A percentile compares a stretch with the other conserved stretches of the same genome.
Evolutionary conservation across 1,284 basidiomycete species (phyloP).

Genomic region (Tilletiaria anomala): DNA sequence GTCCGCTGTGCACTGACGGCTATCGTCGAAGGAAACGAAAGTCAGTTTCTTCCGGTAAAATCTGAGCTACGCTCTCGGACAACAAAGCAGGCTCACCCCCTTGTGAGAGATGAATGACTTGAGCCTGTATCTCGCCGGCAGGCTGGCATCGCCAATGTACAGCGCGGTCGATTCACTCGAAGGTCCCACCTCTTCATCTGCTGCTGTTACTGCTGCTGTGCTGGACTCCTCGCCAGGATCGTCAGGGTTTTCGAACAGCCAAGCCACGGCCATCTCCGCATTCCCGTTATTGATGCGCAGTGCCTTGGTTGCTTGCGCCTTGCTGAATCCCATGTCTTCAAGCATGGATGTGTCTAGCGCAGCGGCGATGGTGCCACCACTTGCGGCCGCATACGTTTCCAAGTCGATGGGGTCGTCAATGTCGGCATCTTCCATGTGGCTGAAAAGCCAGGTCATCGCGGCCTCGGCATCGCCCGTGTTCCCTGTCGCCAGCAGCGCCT

Average conservation of each 20-base stretch:
- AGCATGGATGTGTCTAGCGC: constrained; percentile 47
- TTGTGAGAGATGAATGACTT: constrained; percentile 96
- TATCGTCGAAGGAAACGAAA: neutral
- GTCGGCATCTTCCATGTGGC: constrained; percentile 83
- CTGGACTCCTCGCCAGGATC: constrained; percentile 53
- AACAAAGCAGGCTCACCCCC: constrained; percentile 43
- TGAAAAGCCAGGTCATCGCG: constrained; percentile 90
- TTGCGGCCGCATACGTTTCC: constrained; percentile 10
- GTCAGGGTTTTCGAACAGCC: constrained; percentile 90
- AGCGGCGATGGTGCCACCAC: constrained; percentile 16
- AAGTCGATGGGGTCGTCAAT: constrained; percentile 65
- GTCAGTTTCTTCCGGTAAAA: neutral
- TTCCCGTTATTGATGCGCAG: constrained; percentile 67
- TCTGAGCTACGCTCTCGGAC: neutral
- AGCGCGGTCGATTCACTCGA: no score
- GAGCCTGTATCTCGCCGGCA: constrained; percentile 65
- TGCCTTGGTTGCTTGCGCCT: constrained; percentile 71
- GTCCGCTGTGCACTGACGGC: constrained; percentile 12
- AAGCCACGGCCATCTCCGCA: constrained; percentile 75
- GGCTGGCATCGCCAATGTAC: no score
- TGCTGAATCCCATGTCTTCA: constrained; percentile 82
- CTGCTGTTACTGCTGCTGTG: neutral
- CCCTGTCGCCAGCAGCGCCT: constrained; percentile 71
- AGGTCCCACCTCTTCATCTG: neutral
- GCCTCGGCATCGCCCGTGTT: constrained; percentile 56